Conservation (phyloP, 2,329 filamentous ascomycete genomes). For the Lizonia empirigonia region DNA sequence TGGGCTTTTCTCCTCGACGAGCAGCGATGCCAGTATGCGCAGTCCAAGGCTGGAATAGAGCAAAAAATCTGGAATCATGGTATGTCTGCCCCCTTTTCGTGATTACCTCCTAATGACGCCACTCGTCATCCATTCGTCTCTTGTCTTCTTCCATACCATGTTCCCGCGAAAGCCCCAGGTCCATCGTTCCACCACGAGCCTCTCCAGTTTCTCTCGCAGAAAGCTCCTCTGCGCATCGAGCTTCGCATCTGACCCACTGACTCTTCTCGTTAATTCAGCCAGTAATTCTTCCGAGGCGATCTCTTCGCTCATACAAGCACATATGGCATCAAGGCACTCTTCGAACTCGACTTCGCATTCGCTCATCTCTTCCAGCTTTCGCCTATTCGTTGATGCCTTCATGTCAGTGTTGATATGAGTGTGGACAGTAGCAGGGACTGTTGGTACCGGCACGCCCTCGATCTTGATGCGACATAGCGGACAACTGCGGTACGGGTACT, state of each 20-base stretch:
- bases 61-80: neutral
- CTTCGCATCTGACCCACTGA: neutral
- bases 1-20: no score
- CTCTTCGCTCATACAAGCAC: conserved; percentile 27
- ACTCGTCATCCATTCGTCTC: conserved; percentile 25
- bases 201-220: conserved; percentile 10
- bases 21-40: no score
- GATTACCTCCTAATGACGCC: conserved; percentile 10
- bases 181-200: conserved; percentile 21
- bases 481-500: conserved; percentile 28
- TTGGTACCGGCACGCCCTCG: conserved; percentile 11
- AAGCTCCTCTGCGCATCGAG: neutral
- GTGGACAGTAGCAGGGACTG: neutral
- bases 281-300: conserved; percentile 23
- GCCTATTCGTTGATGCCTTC: conserved; percentile 5
- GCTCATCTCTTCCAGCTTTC: conserved; percentile 13
- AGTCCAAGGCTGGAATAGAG: no score
- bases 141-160: conserved; percentile 16
- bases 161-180: conserved; percentile 26
- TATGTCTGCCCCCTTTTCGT: neutral
- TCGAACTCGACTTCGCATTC: conserved; percentile 18
- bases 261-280: conserved; percentile 1
- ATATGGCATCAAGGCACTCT: conserved; percentile 19
- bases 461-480: conserved; percentile 30
- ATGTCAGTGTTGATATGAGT: conserved; percentile 15